Percentiles rank a stretch among this genome's conserved stretches.
Evolutionary conservation across 2,329 filamentous ascomycete species (phyloP).

Genomic region (Penicillium paneum): DNA sequence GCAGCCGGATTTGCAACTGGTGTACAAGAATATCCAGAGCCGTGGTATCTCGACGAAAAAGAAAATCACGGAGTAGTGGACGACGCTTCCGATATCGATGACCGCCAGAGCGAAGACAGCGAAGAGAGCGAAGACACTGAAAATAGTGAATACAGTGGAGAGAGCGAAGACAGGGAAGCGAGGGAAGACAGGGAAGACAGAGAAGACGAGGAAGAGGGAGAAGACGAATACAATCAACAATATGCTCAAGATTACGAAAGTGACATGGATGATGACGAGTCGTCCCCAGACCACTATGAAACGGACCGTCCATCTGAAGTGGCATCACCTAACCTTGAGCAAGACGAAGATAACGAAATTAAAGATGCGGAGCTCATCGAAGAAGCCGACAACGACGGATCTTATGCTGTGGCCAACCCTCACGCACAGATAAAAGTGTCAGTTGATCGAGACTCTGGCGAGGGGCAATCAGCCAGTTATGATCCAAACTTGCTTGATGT

Average conservation of each 20-base stretch:
- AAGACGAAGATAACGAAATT: background rate
- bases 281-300: background rate
- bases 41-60: conserved; percentile 3
- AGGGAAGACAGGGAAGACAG: background rate
- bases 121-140: background rate
- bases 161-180: background rate
- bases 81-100: background rate
- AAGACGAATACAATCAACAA: conserved; percentile 1
- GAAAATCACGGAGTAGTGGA: background rate
- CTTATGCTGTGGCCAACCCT: background rate
- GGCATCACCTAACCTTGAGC: background rate
- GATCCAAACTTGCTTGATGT: background rate
- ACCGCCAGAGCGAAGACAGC: background rate
- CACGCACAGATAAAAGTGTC: background rate
- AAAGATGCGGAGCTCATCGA: background rate
- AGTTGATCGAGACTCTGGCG: background rate
- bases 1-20: background rate
- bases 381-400: background rate
- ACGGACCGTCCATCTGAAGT: background rate
- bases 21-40: conserved; percentile 2
- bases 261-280: conserved; percentile 20
- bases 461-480: background rate
- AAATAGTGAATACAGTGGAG: background rate
- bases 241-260: conserved; percentile 14
- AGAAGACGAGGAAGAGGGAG: too few species aligned